Evolutionary conservation across 164 flowering plant genomes (phyloP).

Genomic region (Cinnamomum micranthum): DNA sequence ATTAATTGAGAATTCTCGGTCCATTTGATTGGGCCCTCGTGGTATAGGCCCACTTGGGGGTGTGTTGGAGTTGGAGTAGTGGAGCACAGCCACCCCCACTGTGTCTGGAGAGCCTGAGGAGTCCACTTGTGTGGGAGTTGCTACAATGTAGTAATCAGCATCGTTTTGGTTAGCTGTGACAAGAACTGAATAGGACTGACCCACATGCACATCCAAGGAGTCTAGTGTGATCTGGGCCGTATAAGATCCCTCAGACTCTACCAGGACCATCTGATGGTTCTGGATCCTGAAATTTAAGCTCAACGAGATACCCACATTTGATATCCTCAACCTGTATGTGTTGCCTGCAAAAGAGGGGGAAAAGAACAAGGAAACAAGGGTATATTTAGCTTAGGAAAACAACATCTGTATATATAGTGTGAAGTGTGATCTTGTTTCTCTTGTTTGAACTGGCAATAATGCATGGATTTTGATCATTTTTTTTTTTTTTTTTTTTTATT

Average conservation of each 20-base stretch:
- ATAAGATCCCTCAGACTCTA: conserved; percentile 80
- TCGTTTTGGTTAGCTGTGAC: conserved; percentile 45
- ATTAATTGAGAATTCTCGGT: conserved; percentile 38
- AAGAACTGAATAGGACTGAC: conserved; percentile 71
- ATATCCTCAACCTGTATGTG: conserved; percentile 59
- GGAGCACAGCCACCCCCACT: conserved; percentile 37
- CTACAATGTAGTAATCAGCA: conserved; percentile 54
- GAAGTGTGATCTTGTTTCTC: no score
- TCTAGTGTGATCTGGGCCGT: conserved; percentile 45
- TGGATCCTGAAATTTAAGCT: conserved; percentile 68
- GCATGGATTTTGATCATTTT: no score
- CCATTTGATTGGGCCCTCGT: conserved; percentile 45
- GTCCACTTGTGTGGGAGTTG: conserved; percentile 40
- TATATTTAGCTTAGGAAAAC: no score
- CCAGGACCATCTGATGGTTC: conserved; percentile 54
- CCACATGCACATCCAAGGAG: conserved; percentile 64
- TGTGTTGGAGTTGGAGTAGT: conserved; percentile 33
- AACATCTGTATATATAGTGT: no score
- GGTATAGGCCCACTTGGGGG: conserved; percentile 34
- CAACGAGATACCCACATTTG: conserved; percentile 43
- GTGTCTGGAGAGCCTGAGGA: conserved; percentile 1
- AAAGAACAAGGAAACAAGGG: no score
- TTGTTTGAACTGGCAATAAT: no score
- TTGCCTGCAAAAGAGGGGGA: conserved; percentile 32
- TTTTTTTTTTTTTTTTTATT: no score